Evolutionary conservation across 495 filamentous ascomycete genomes (phyloP), one percentile per base, ranked within the genome.

Genomic region (Tuber brumale): DNA sequence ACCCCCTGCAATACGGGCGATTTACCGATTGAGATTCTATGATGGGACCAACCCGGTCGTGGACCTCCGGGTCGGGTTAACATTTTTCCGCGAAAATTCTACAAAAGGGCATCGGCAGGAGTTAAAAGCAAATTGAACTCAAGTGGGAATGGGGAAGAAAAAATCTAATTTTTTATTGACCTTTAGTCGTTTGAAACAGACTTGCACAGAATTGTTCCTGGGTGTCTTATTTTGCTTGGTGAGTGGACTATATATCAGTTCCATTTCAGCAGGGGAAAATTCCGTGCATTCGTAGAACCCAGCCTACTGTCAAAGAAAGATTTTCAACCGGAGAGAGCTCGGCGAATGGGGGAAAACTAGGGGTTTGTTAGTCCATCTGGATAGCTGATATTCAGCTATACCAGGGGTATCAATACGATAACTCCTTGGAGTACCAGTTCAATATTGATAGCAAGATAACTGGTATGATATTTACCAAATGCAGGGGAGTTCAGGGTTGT

Each of bases 251-350:
- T 57, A 46, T 46, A 46, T 5, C 23, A 57, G 23, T 12, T 8
- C 8, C 23, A 8, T n/a, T 2, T 2, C 8, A 0, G 23, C 1
- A n/a, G 8, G 48, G 6, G 7, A 10, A 2, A 3, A 23, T n/a
- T n/a, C 48, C 21, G 10, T 57, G 9, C 23, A 2, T 8, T n/a
- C 0, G 7, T n/a, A 57, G n/a, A 57, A 57, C n/a, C 23, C 6
- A 23, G 1, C 48, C 7, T 23, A n/a, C 23, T n/a, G 23, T 3
- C 9, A 57, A n/a, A 57, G 21, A 1, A 12, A 23, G 21, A 1
- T 10, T 21, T 51, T 10, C 48, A 51, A 10, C 23, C 0, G 21
- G 48, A 23, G 0, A 8, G 46, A n/a, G 9, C 7, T 21, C 46
- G 9, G 23, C 1, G 48, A 8, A 10, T 23, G 23, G 10, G 7